Evolutionary conservation across 257 asterid species (phyloP).

Genomic region (Lycium ferocissimum): DNA sequence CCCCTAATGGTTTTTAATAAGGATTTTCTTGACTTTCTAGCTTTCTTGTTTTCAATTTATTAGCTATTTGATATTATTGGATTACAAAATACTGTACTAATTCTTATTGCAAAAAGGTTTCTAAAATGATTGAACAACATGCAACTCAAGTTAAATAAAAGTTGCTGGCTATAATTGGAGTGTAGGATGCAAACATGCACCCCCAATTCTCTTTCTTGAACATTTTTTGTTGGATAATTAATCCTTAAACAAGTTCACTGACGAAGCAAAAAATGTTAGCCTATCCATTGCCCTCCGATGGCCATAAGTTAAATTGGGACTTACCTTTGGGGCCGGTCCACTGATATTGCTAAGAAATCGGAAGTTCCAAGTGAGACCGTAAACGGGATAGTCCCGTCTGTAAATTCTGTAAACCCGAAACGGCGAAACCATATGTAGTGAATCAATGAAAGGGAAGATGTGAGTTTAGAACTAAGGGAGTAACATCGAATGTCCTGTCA

Average conservation of each 20-base stretch:
- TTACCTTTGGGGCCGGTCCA: not conserved
- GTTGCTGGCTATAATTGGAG: not conserved
- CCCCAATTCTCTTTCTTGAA: not conserved
- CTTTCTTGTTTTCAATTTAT: not conserved
- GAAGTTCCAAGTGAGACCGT: not conserved
- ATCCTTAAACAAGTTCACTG: not conserved
- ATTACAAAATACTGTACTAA: not conserved
- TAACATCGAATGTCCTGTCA: not conserved
- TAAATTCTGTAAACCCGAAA: not conserved
- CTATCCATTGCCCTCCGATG: not conserved
- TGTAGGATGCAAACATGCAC: not conserved
- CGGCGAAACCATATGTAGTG: not conserved
- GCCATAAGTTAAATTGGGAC: not conserved
- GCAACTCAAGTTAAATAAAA: not conserved
- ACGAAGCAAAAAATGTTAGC: not conserved
- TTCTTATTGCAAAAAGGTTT: not conserved
- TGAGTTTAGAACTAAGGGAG: not conserved
- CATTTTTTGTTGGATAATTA: not conserved
- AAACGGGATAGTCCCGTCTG: not conserved
- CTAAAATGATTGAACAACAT: not conserved
- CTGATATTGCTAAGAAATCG: not conserved
- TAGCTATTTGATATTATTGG: not conserved
- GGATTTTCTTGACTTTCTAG: not conserved
- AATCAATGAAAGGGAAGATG: not conserved
- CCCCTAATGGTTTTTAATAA: not conserved